A percentile compares a stretch with the other conserved stretches of the same genome.
These are phyloP conservation scores for Phytophthora quininea DNA, from an alignment of 352 stramenopile species.

Conservation along the genomic window DNA sequence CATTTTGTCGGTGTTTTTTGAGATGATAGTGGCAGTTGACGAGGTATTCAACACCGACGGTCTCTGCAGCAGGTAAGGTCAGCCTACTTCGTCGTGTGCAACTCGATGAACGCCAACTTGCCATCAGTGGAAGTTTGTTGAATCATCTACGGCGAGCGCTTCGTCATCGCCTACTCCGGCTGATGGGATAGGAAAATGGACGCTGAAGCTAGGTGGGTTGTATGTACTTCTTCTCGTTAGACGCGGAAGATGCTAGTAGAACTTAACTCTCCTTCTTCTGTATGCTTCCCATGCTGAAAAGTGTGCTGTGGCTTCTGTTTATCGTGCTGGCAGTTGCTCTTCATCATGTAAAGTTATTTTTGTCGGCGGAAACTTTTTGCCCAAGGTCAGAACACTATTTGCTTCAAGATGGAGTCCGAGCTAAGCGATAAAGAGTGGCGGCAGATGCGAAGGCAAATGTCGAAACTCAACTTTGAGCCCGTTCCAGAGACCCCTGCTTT, in stretches of 20 bases:
- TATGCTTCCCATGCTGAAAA: constrained; percentile 49
- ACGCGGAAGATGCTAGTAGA: constrained; percentile 27
- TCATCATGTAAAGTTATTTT: background rate
- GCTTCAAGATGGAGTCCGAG: constrained; percentile 21
- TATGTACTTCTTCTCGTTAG: too few relatives aligned
- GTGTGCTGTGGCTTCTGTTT: constrained; percentile 38
- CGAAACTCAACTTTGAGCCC: constrained; percentile 66
- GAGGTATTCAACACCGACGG: too few relatives aligned
- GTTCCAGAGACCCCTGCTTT: constrained; percentile 62
- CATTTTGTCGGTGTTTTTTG: background rate
- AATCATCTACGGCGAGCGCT: constrained; percentile 37
- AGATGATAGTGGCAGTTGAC: too few relatives aligned
- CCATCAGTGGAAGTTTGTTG: constrained; percentile 3
- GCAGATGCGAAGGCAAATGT: constrained; percentile 58
- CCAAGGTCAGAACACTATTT: background rate
- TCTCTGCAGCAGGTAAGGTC: too few relatives aligned
- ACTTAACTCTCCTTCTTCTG: constrained; percentile 32
- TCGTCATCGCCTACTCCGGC: constrained; percentile 34
- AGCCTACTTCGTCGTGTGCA: constrained; percentile 13
- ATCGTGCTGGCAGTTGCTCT: constrained; percentile 20
- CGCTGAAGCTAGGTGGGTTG: too few relatives aligned
- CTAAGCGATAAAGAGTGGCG: constrained; percentile 65
- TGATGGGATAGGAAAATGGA: constrained; percentile 21
- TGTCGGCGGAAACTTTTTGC: background rate
- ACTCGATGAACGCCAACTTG: constrained; percentile 54